Conservation (phyloP, 805 yeast species). For the Candida lessepsii region DNA sequence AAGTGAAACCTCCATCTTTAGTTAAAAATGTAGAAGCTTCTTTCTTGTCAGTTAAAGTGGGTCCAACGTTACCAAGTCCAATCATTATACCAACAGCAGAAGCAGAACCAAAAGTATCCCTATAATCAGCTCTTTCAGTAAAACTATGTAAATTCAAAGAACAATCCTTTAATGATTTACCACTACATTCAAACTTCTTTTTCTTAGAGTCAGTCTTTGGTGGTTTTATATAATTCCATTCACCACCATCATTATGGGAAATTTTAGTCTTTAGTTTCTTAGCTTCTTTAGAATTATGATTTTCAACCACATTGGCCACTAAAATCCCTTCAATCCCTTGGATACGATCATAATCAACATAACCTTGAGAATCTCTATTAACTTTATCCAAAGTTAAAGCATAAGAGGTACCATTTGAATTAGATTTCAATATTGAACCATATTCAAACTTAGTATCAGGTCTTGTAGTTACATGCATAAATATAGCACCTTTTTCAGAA, state of each 20-base stretch:
- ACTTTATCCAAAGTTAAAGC: conserved; percentile 66
- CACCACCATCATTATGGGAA: conserved; percentile 88
- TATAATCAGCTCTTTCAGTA: conserved; percentile 78
- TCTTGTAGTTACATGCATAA: conserved; percentile 78
- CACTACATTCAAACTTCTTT: conserved; percentile 51
- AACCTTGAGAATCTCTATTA: conserved; percentile 71
- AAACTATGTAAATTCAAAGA: conserved; percentile 85
- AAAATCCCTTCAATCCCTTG: conserved; percentile 84
- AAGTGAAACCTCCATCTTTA: conserved; percentile 86
- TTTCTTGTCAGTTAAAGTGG: conserved; percentile 44
- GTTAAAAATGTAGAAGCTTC: conserved; percentile 69
- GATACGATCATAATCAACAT: conserved; percentile 84
- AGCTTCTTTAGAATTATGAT: conserved; percentile 26
- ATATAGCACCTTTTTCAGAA: conserved; percentile 66
- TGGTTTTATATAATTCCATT: conserved; percentile 72
- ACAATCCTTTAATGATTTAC: conserved; percentile 55
- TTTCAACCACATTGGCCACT: conserved; percentile 69
- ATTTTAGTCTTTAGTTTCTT: conserved; percentile 66
- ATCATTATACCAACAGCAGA: conserved; percentile 87
- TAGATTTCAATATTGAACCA: conserved; percentile 84
- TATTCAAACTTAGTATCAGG: conserved; percentile 50
- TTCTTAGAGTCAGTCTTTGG: conserved; percentile 67
- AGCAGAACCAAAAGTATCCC: conserved; percentile 85
- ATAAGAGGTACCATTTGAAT: conserved; percentile 87
- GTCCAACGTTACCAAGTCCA: conserved; percentile 94